phyloP scores from a whole-genome alignment of 1,284 basidiomycete species.

The Meira nashicola region DNA sequence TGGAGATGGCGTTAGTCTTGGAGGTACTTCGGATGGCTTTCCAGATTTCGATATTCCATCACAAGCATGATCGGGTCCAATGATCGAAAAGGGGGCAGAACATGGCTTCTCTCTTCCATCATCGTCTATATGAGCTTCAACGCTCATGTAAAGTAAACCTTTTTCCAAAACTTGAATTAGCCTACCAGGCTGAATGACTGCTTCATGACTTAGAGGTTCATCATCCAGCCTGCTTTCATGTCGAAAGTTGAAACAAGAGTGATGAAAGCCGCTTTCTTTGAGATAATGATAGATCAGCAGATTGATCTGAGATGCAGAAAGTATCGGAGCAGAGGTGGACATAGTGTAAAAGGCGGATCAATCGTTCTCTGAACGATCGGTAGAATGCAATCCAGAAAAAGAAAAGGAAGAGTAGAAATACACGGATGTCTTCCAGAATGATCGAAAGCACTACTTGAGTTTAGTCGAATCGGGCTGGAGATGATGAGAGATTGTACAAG shows the following conservation, averaged over 20 bases:
- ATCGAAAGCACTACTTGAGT: too few species aligned
- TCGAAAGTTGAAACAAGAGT: slow-evolving; percentile 44
- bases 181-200: slow-evolving; percentile 46
- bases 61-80: slow-evolving; percentile 46
- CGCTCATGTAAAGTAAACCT: slow-evolving; percentile 46
- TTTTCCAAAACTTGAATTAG: slow-evolving; percentile 45
- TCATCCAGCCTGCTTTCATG: slow-evolving; percentile 50
- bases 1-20: slow-evolving; percentile 30
- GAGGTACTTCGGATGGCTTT: slow-evolving; percentile 12
- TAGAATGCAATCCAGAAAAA: background rate
- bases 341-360: too few species aligned
- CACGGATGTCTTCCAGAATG: too few species aligned
- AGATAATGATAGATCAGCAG: slow-evolving; percentile 52
- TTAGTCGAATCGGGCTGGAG: too few species aligned
- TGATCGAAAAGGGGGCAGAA: slow-evolving; percentile 33
- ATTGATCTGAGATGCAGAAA: slow-evolving; percentile 48
- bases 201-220: slow-evolving; percentile 41
- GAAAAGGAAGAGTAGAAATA: background rate
- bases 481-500: too few species aligned
- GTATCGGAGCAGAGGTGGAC: slow-evolving; percentile 32
- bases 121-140: slow-evolving; percentile 40
- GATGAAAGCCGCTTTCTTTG: slow-evolving; percentile 48
- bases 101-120: slow-evolving; percentile 46
- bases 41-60: slow-evolving; percentile 28
- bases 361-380: too few species aligned